These are phyloP conservation scores for Clitoria ternatea DNA, from an alignment of 306 rosid genomes.

Conservation along the genomic window DNA sequence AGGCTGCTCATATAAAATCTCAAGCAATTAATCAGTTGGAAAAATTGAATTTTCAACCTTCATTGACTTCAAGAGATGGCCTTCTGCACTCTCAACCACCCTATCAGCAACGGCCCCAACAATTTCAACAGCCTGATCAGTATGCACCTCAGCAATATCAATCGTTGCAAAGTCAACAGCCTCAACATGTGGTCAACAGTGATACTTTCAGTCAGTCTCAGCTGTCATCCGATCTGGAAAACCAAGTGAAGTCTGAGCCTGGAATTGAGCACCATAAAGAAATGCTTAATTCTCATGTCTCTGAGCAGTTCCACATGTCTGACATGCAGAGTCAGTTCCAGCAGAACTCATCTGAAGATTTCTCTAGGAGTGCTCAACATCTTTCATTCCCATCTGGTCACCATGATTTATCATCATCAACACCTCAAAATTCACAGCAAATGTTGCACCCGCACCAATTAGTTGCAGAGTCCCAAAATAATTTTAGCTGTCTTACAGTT, in stretches of 20 bases:
- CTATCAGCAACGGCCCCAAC: conserved; percentile 62
- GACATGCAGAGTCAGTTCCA: conserved; percentile 77
- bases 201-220: conserved; percentile 66
- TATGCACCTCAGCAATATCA: conserved; percentile 55
- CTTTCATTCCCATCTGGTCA: conserved; percentile 50
- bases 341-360: conserved; percentile 55
- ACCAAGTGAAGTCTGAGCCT: conserved; percentile 66
- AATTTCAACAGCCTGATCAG: conserved; percentile 70
- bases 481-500: conserved; percentile 56
- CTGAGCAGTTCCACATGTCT: conserved; percentile 66
- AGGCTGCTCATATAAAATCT: conserved; percentile 58
- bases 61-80: conserved; percentile 59
- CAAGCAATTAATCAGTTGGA: conserved; percentile 60
- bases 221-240: conserved; percentile 47
- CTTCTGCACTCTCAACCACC: conserved; percentile 62
- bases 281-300: conserved; percentile 43
- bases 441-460: conserved; percentile 47
- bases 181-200: conserved; percentile 53
- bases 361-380: conserved; percentile 53
- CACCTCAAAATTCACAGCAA: conserved; percentile 64
- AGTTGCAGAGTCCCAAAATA: conserved; percentile 60
- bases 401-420: conserved; percentile 50
- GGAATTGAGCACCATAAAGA: conserved; percentile 63
- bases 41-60: conserved; percentile 69
- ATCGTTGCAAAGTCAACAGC: conserved; percentile 56